These are phyloP conservation scores for Periconia sp. DNA, from an alignment of 2,329 filamentous ascomycete genomes.

Conservation along the genomic window DNA sequence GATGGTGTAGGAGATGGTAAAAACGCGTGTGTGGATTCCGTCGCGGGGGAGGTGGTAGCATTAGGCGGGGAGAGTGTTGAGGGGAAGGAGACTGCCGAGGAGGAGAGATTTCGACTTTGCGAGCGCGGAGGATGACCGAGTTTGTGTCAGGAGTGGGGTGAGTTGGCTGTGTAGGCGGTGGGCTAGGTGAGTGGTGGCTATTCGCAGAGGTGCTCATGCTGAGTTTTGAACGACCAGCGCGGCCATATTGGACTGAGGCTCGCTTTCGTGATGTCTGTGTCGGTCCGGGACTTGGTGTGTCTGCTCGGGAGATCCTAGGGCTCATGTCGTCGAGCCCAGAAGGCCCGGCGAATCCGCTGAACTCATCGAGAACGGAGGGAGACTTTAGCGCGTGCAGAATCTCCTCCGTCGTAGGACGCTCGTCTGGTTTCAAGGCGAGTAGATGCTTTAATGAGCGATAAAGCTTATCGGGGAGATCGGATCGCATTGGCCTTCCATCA, in stretches of 20 bases:
- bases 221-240: constrained; percentile 42
- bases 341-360: constrained; percentile 45
- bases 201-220: constrained; percentile 28
- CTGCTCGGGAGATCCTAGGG: constrained; percentile 53
- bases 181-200: constrained; percentile 41
- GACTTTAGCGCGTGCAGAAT: constrained; percentile 80
- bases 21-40: constrained; percentile 8
- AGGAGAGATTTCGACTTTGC: constrained; percentile 32
- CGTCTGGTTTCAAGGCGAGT: constrained; percentile 75
- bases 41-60: constrained; percentile 42
- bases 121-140: constrained; percentile 37
- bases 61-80: constrained; percentile 27
- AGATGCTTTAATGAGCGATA: constrained; percentile 85
- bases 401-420: constrained; percentile 84
- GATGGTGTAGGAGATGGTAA: constrained; percentile 30
- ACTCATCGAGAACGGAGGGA: constrained; percentile 60
- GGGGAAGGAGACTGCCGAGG: constrained; percentile 10
- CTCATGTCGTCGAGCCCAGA: constrained; percentile 41
- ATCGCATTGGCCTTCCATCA: constrained; percentile 73
- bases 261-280: constrained; percentile 29
- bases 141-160: constrained; percentile 31
- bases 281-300: constrained; percentile 46
- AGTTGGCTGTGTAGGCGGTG: constrained; percentile 23
- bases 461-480: constrained; percentile 83
- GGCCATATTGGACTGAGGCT: constrained; percentile 31